These are phyloP conservation scores for Xylariaceae sp. DNA, from an alignment of 2,329 filamentous ascomycete species.

Conservation along the genomic window DNA sequence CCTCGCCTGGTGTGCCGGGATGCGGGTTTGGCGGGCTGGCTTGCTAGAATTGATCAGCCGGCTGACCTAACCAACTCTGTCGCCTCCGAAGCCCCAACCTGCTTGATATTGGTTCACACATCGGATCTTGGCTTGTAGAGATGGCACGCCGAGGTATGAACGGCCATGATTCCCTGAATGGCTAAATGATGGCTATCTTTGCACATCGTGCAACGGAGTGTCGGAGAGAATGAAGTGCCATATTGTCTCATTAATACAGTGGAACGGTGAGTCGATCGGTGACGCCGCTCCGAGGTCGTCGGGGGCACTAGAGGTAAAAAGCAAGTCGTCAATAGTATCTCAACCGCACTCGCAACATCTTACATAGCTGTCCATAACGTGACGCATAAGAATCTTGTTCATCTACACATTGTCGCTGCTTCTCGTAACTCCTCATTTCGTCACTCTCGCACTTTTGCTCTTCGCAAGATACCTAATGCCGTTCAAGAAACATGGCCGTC, in stretches of 20 bases:
- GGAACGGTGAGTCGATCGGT: no score
- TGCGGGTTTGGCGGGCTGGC: no score
- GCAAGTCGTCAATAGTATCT: background rate
- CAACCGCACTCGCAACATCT: background rate
- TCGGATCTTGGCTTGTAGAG: conserved; percentile 25
- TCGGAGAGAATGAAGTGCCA: conserved; percentile 6
- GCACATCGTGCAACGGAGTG: conserved; percentile 2
- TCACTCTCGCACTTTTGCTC: background rate
- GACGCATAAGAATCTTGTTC: background rate
- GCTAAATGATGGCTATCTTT: conserved; percentile 12
- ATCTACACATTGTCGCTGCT: background rate
- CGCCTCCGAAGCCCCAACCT: conserved; percentile 19
- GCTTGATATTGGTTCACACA: conserved; percentile 19
- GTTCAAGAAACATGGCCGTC: conserved; percentile 46
- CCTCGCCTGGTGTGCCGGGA: no score
- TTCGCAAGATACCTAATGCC: conserved; percentile 38
- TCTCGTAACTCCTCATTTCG: background rate
- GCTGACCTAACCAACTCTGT: conserved; percentile 21
- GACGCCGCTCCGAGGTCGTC: no score
- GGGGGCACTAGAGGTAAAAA: background rate
- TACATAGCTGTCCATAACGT: background rate
- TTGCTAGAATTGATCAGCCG: conserved; percentile 4
- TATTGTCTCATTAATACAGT: background rate
- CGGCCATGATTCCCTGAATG: conserved; percentile 28
- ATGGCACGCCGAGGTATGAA: conserved; percentile 25